Base-by-base conservation (phyloP, 768 basidiomycete species). In the Boletellus ananiceps region DNA sequence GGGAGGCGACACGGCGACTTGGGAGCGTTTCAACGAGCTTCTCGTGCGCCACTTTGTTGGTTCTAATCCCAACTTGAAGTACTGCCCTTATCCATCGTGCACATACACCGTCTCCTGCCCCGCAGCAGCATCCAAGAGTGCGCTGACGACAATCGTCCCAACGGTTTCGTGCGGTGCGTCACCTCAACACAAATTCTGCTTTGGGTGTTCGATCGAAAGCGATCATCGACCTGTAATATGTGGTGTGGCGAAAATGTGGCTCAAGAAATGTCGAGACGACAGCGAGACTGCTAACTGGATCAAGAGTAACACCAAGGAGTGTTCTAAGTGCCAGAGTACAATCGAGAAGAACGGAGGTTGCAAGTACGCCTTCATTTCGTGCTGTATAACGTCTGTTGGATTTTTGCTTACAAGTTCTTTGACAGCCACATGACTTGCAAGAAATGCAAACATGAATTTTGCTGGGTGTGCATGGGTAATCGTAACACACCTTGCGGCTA, bases 311-410 rank as follows among this genome's bases (percentile, higher is more conserved):
- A 99, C 96, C 36, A 98, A 99, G 75, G 96, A 99, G 69, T 99
- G 96, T 66, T 76, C 82, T 16, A 86, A 93, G 65, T 99, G 96
- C 67, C 86, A 92, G 67, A 93, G 92, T 60, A 98, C 96, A 46
- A 99, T 99, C 50, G 96, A 99, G 80, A 99, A 99, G 86, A 98
- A 98, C 57, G 96, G 96, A 8, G 96, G 96, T 12, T 99, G 96
- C 93, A 98, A 99, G 93, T 97, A 63, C 63, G 93, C 85, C 18
- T 6, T 47, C 29, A 8, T 46, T 16, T 86, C 94, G 89, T 85
- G 6, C 14, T n/a, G 90, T 92, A 86, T 89, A 57, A 61, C 86
- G 3, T 18, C 81, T 13, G 11, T 19, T 38, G 12, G n/a, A 40
- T 36, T 19, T 49, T 45, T 50, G 38, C 57, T 60, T 32, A 63